Evolutionary conservation across 2,329 filamentous ascomycete species (phyloP).

Genomic region (Microcyclospora tardicrescens): DNA sequence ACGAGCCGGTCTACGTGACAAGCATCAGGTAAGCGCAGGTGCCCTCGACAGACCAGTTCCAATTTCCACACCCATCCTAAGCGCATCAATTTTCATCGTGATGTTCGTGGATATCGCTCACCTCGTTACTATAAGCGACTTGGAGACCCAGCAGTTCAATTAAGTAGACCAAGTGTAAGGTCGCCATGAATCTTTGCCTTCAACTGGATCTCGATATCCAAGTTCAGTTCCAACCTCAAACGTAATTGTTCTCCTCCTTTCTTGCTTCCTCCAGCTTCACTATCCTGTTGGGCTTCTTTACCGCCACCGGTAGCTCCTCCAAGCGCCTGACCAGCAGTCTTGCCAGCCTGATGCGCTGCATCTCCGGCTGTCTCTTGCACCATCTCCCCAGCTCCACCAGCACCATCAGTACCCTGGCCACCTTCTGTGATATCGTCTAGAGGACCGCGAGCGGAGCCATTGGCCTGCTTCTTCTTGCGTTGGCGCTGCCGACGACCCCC

Average conservation of each 20-base stretch:
- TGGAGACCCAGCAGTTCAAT: too few species aligned
- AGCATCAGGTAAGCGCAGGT: too few species aligned
- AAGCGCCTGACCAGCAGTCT: conserved; percentile 33
- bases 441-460: conserved; percentile 33
- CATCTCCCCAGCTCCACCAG: conserved; percentile 41
- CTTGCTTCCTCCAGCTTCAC: conserved; percentile 20
- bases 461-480: conserved; percentile 36
- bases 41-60: too few species aligned
- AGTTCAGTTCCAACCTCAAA: conserved; percentile 45
- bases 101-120: too few species aligned
- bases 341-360: conserved; percentile 31
- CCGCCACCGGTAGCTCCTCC: conserved; percentile 35
- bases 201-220: conserved; percentile 50
- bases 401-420: conserved; percentile 38
- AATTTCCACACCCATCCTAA: too few species aligned
- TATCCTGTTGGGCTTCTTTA: conserved; percentile 9
- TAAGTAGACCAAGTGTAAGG: conserved; percentile 43
- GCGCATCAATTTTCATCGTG: too few species aligned
- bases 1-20: too few species aligned
- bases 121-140: too few species aligned
- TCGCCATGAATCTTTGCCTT: conserved; percentile 55
- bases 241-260: conserved; percentile 40
- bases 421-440: conserved; percentile 45
- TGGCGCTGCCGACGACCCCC: conserved; percentile 46
- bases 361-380: conserved; percentile 42